Base-by-base conservation (phyloP, 441 rosid genomes). In the Populus hybrid region DNA sequence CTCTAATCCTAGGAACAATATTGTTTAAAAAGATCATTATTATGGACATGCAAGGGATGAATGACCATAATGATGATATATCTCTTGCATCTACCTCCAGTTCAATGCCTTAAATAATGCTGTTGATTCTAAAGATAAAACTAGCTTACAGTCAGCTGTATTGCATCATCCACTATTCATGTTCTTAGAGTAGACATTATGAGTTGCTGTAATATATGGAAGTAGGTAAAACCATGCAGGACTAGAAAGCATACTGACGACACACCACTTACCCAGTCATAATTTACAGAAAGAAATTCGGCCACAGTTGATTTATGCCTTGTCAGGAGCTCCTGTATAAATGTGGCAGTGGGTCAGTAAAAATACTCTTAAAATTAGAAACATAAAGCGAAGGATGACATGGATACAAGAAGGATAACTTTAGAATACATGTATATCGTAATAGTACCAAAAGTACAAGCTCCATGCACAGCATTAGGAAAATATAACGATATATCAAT, bases 241-340 rank as follows among this genome's bases (percentile, higher is more conserved):
- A 23, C 14, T 64, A 14, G 68, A 23, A 20, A 9, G 68, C 20
- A 65, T 65, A n/a, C 1, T 53, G 26, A 26, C 33, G 7, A n/a
- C n/a, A 12, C 28, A 63, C 20, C 40, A 74, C 87, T 84, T 77
- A 89, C 91, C 94, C 95, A 93, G 26, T 91, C 93, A 81, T 87
- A 93, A 78, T 91, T 93, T 61, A 29, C 85, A 12, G 86, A 71
- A 67, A 93, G 92, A 68, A 90, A 93, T 56, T 88, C 93, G 23
- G 98, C 88, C 4, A 90, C 95, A 0, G 97, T 92, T 3, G 99
- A 89, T 81, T 89, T 95, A 71, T 95, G 97, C 89, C 98, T 91
- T 2, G 94, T 93, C 82, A 92, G 61, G 71, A 95, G 94, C 83
- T 93, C 97, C 94, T 92, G 88, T 1, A 66, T 33, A 71, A 72